These are phyloP conservation scores for Candida nanaspora DNA, from an alignment of 805 yeast genomes.

Conservation along the genomic window DNA sequence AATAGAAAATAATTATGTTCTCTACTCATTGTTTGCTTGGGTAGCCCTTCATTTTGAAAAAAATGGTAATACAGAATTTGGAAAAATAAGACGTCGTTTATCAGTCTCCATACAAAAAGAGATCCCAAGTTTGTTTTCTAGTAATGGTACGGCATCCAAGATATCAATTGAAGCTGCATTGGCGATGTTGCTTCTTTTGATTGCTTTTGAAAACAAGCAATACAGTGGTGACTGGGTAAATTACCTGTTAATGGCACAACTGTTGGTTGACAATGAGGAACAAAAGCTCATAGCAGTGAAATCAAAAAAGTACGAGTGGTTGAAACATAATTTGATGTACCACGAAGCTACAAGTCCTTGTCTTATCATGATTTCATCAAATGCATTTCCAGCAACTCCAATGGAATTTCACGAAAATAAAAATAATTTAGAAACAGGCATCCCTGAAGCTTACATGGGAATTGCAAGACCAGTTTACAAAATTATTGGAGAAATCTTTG, in stretches of 20 bases:
- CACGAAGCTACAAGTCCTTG: conserved; percentile 5
- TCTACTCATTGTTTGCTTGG: conserved; percentile 5
- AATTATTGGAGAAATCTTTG: conserved; percentile 3
- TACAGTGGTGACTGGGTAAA: conserved; percentile 5
- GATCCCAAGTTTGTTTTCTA: conserved; percentile 2
- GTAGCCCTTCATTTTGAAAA: conserved; percentile 5
- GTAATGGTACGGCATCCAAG: neutral
- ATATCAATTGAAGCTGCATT: conserved; percentile 2
- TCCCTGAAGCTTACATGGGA: conserved; percentile 6
- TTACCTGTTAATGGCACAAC: conserved; percentile 3
- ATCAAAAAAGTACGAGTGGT: conserved; percentile 2
- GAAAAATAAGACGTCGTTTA: neutral
- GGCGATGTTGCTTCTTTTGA: conserved; percentile 3
- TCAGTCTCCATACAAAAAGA: neutral
- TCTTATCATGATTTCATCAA: neutral
- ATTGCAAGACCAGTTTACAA: conserved; percentile 4
- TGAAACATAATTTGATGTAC: conserved; percentile 4
- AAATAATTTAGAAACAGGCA: neutral
- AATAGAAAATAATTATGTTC: conserved; percentile 2
- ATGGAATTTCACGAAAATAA: neutral
- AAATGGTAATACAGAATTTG: conserved; percentile 1
- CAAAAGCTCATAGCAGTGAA: neutral
- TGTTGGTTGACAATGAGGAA: conserved; percentile 1
- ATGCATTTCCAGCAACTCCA: neutral
- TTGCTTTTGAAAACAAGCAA: conserved; percentile 5